phyloP scores from a whole-genome alignment of 108 stramenopile species.

The Seminavis robusta region DNA sequence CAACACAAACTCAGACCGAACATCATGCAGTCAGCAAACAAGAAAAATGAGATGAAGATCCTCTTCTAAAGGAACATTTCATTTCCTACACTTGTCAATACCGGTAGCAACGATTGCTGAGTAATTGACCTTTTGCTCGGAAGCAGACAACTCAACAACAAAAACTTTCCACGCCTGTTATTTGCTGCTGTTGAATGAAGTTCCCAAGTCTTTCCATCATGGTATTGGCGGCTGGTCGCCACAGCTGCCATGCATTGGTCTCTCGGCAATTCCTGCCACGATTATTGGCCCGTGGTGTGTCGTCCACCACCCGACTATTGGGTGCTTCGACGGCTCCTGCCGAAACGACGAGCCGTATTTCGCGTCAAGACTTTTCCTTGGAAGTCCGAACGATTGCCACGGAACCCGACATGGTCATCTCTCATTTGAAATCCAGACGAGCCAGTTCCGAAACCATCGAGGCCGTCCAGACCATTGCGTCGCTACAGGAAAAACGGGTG shows the following conservation, averaged over 20 bases:
- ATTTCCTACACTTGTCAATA: too few relatives aligned
- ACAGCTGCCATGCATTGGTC: background rate
- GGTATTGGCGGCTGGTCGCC: conserved; percentile 5
- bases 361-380: conserved; percentile 48
- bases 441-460: conserved; percentile 65
- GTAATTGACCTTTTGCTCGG: too few relatives aligned
- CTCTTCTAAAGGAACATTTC: too few relatives aligned
- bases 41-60: too few relatives aligned
- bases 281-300: background rate
- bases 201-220: too few relatives aligned
- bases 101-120: too few relatives aligned
- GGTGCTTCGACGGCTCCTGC: background rate
- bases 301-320: background rate
- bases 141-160: too few relatives aligned
- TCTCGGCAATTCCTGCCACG: background rate
- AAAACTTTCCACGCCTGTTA: too few relatives aligned
- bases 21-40: too few relatives aligned
- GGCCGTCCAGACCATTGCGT: conserved; percentile 55
- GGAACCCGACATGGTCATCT: conserved; percentile 64
- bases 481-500: conserved; percentile 50
- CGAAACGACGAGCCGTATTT: conserved; percentile 25
- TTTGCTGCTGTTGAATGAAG: too few relatives aligned
- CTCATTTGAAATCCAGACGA: conserved; percentile 70
- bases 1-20: too few relatives aligned
- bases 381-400: conserved; percentile 61